Evolutionary conservation across 208 protist species (phyloP).

Genomic region (Naegleria fowleri): DNA sequence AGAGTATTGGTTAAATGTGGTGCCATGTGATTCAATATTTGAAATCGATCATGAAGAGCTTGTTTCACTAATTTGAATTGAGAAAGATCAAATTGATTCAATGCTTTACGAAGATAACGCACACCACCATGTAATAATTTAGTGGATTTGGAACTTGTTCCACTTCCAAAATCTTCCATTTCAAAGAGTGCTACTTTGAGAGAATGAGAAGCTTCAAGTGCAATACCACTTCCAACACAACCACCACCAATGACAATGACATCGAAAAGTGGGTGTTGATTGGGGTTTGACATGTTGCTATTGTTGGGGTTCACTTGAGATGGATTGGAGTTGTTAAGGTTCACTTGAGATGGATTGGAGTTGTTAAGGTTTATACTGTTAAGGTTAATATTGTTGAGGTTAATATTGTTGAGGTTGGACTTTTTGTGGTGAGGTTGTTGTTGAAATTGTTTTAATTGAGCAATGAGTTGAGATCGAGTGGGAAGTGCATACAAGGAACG

Average conservation of each 20-base stretch:
- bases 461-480: no score
- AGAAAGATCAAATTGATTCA: conserved; percentile 58
- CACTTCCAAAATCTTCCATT: conserved; percentile 87
- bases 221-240: conserved; percentile 80
- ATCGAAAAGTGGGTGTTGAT: conserved; percentile 62
- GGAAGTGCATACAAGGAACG: no score
- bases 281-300: no score
- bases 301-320: no score
- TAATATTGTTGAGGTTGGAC: no score
- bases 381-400: no score
- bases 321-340: no score
- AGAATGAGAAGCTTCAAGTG: conserved; percentile 87
- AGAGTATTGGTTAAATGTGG: conserved; percentile 80
- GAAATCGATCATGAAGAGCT: conserved; percentile 75
- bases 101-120: conserved; percentile 76
- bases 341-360: no score
- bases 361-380: no score
- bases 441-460: no score
- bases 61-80: conserved; percentile 80
- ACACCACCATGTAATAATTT: conserved; percentile 95
- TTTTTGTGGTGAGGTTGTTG: no score
- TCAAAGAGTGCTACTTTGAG: conserved; percentile 84
- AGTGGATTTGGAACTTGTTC: conserved; percentile 83
- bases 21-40: conserved; percentile 77
- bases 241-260: conserved; percentile 89